phyloP scores from a whole-genome alignment of 371 early-diverging fungal species.

The Mucor velutinosus region DNA sequence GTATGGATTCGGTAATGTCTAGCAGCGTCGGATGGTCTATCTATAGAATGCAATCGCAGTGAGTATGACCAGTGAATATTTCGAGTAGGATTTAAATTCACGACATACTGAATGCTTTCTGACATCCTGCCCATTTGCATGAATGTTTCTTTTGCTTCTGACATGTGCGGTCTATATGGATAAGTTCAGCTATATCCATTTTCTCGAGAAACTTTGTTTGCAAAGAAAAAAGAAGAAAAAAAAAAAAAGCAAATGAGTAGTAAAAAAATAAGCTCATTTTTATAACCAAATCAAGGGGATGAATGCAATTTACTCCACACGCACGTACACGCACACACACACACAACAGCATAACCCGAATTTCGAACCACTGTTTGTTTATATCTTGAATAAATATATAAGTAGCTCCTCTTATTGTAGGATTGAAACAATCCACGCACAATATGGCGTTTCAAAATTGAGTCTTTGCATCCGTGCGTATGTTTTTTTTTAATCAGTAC shows the following conservation, averaged over 20 bases:
- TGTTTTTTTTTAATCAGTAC: not conserved
- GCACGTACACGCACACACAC: not conserved
- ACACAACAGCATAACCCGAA: not conserved
- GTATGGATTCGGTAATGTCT: constrained; percentile 81
- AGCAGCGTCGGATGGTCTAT: constrained; percentile 72
- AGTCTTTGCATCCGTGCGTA: not conserved
- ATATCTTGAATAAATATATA: not conserved
- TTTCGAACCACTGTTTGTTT: not conserved
- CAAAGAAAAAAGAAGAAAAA: not conserved
- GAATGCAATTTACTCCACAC: not conserved
- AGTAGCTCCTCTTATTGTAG: not conserved
- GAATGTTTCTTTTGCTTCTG: constrained; percentile 4
- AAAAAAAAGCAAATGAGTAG: not conserved
- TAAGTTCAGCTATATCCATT: constrained; percentile 16
- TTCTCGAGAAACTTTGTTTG: not conserved
- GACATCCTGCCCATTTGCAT: constrained; percentile 14
- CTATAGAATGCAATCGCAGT: constrained; percentile 6
- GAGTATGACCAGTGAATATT: not conserved
- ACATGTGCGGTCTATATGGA: not conserved
- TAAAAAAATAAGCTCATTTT: constrained; percentile 1
- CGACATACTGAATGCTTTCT: constrained; percentile 16
- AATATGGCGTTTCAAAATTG: not conserved
- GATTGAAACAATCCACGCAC: not conserved
- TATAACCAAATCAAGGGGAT: not conserved
- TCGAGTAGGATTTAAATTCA: not conserved